Evolutionary conservation across 345 rosid genomes (phyloP).

Genomic region (Euphorbia peplus): DNA sequence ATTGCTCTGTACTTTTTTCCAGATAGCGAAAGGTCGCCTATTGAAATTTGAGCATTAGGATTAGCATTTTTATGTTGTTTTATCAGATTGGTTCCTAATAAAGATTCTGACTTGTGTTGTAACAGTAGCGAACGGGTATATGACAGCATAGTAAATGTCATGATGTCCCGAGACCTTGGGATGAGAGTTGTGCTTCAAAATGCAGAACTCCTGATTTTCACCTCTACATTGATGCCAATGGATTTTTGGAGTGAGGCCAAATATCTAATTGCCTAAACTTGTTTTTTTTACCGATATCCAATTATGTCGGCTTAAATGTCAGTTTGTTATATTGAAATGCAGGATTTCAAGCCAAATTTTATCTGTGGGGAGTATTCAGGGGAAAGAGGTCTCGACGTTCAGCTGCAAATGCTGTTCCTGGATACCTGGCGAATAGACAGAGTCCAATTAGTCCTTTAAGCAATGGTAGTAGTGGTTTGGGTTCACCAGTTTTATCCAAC

Average conservation of each 20-base stretch:
- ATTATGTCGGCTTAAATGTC: not conserved
- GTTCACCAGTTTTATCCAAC: not conserved
- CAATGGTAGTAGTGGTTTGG: not conserved
- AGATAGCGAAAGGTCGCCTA: constrained; percentile 37
- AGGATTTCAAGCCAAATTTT: constrained; percentile 52
- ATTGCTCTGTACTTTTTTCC: constrained; percentile 73
- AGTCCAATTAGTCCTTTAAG: constrained; percentile 14
- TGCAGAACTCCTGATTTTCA: constrained; percentile 64
- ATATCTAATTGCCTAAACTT: not conserved
- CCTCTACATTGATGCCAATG: constrained; percentile 55
- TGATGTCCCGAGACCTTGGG: constrained; percentile 48
- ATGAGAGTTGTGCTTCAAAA: constrained; percentile 47
- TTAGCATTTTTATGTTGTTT: constrained; percentile 1
- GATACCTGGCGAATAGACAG: not conserved
- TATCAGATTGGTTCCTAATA: not conserved
- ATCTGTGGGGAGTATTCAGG: constrained; percentile 74
- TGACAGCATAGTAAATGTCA: constrained; percentile 41
- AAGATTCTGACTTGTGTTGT: constrained; percentile 1
- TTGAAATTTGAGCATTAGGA: not conserved
- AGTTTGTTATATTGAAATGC: constrained; percentile 19
- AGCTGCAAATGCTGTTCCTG: constrained; percentile 6
- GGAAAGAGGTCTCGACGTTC: constrained; percentile 17
- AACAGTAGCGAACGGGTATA: constrained; percentile 43
- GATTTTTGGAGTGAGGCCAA: constrained; percentile 53
- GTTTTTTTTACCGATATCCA: not conserved